Conservation (phyloP, 192 early-diverging fungal species). For the Coemansia sp. region DNA sequence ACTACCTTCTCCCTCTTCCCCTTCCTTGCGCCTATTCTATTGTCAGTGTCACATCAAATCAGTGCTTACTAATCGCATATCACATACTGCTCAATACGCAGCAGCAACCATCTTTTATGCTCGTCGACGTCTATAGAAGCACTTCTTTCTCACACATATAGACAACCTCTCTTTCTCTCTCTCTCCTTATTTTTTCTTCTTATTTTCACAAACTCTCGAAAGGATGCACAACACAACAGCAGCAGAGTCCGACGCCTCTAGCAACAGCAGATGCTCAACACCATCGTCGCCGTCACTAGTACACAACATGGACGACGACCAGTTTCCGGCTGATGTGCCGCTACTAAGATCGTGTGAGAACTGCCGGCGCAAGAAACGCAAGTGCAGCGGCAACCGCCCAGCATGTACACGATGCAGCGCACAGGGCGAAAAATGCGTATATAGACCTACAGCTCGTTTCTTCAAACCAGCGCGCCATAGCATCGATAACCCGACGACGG, state of each 20-base stretch:
- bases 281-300: neutral
- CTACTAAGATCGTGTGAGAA: conserved; percentile 54
- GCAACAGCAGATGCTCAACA: neutral
- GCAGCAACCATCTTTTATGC: conserved; percentile 10
- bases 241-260: conserved; percentile 12
- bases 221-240: conserved; percentile 10
- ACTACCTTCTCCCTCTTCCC: neutral
- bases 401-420: conserved; percentile 44
- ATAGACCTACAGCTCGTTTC: conserved; percentile 45
- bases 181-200: neutral
- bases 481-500: conserved; percentile 8
- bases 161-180: neutral
- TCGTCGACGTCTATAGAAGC: conserved; percentile 5
- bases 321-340: conserved; percentile 18
- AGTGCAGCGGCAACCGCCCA: conserved; percentile 52
- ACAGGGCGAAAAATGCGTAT: conserved; percentile 48
- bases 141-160: conserved; percentile 8
- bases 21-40: neutral
- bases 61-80: conserved; percentile 13
- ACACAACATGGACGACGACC: neutral
- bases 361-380: conserved; percentile 57
- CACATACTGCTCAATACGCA: conserved; percentile 10
- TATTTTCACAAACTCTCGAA: neutral
- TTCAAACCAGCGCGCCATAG: conserved; percentile 23
- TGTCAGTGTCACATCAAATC: neutral